Conservation (phyloP, 306 rosid species). For the Styphnolobium japonicum region DNA sequence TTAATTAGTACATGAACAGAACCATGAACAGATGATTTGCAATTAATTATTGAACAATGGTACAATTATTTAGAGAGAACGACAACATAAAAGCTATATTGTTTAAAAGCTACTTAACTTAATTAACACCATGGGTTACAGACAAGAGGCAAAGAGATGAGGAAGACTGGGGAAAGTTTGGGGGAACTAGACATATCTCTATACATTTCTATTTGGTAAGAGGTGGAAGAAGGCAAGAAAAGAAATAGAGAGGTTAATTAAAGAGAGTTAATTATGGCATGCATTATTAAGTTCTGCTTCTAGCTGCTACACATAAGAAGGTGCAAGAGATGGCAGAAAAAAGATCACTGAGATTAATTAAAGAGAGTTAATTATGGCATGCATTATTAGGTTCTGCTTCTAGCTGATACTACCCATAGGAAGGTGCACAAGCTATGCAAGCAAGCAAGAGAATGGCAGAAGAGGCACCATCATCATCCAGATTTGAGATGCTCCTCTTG, state of each 20-base stretch:
- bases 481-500: constrained; percentile 81
- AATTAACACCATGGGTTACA: not conserved
- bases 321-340: too few species aligned
- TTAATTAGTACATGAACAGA: not conserved
- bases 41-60: not conserved
- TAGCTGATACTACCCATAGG: constrained; percentile 19
- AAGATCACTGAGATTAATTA: not conserved
- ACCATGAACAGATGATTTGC: not conserved
- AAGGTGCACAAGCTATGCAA: constrained; percentile 87
- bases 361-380: not conserved
- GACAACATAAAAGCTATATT: constrained; percentile 5
- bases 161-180: not conserved
- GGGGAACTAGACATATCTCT: not conserved
- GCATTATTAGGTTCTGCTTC: not conserved
- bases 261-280: not conserved
- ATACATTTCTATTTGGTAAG: not conserved
- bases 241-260: not conserved
- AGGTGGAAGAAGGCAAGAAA: not conserved
- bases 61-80: not conserved
- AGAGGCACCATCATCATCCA: constrained; percentile 83
- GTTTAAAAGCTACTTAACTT: too few species aligned
- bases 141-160: not conserved
- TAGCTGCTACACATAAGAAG: not conserved
- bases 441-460: constrained; percentile 95
- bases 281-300: not conserved